Evolutionary conservation across 2,329 filamentous ascomycete genomes (phyloP), one percentile per base, ranked within the genome.

Genomic region (Phyllosticta capitalensis): DNA sequence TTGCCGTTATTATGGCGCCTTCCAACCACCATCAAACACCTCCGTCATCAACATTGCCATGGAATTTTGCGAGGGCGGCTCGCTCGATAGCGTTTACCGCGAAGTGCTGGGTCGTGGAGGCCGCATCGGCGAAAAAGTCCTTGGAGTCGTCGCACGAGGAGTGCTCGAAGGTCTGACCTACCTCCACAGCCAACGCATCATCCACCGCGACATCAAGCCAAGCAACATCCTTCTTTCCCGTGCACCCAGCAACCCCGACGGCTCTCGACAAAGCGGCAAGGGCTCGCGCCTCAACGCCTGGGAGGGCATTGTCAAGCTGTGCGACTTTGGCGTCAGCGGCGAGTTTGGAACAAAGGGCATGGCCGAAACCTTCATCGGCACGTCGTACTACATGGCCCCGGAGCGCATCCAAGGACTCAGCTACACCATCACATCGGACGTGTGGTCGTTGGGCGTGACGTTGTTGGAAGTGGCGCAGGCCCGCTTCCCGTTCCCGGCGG

Each of bases 401-500:
- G 94, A 99, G 74, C 88, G 94, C 56, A 99, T 99, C 72, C 96
- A 94, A 1, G 94, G 94, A 61, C 90, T 97, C 77, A 92, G 88
- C 55, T 99, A 99, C 75, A 99, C 92, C 63, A 99, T 99, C 73
- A 99, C 92, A 1, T 96, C 91, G 7, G 94, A 99, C 67, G 94
- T 99, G 60, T 99, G 94, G 94, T 96, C 92, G 50, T 86, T 96
- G 7, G 94, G 94, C 64, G 94, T 99, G 58, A 97, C 94, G 1
- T 77, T 99, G 55, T 85, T 99, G n/a, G 94, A 99, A 77, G 94
- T 99, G n/a, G 94, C 94, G 48, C 94, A 99, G 72, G 92, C 99
- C 74, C 87, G 94, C 58, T 99, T 99, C 79, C 94, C 94, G 1
- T 99, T 99, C 82, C 92, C 92, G 2, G 92, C 92, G 7, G 94